Percentiles rank a stretch among this genome's conserved stretches.
Evolutionary conservation across 768 basidiomycete genomes (phyloP).

Genomic region (Boletus rubropictus): DNA sequence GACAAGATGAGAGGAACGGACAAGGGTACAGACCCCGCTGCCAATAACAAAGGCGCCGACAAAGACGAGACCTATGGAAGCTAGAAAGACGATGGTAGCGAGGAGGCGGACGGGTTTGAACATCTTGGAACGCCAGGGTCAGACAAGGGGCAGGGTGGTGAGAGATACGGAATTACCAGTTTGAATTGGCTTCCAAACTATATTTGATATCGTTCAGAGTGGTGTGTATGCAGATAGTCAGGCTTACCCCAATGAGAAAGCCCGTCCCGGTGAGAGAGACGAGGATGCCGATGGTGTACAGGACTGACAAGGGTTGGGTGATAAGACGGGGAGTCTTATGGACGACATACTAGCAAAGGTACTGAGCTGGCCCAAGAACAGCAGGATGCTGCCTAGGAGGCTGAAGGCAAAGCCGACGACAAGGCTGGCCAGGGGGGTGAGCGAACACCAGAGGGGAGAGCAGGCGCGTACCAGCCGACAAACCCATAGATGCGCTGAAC

Average conservation of each 20-base stretch:
- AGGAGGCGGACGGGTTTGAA: conserved; percentile 88
- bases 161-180: conserved; percentile 44
- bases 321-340: background rate
- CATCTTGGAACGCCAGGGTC: conserved; percentile 50
- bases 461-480: conserved; percentile 57
- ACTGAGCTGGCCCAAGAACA: conserved; percentile 64
- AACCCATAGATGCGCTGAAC: conserved; percentile 86
- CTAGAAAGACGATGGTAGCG: conserved; percentile 75
- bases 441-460: background rate
- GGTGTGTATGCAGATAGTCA: background rate
- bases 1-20: background rate
- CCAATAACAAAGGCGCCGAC: conserved; percentile 75
- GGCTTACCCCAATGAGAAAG: conserved; percentile 81
- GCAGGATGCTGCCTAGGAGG: conserved; percentile 68
- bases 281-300: conserved; percentile 79
- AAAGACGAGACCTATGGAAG: conserved; percentile 75
- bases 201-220: conserved; percentile 3
- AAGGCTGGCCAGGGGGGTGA: conserved; percentile 42
- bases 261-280: conserved; percentile 83
- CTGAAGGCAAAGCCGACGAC: conserved; percentile 74
- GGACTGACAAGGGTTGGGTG: conserved; percentile 41
- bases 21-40: conserved; percentile 49
- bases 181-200: conserved; percentile 79
- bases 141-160: background rate
- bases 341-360: conserved; percentile 67